A percentile compares a stretch with the other conserved stretches of the same genome.
phyloP scores from a whole-genome alignment of 1,139 yeast species.

The Hemisphaericaspora xylanilytica region DNA sequence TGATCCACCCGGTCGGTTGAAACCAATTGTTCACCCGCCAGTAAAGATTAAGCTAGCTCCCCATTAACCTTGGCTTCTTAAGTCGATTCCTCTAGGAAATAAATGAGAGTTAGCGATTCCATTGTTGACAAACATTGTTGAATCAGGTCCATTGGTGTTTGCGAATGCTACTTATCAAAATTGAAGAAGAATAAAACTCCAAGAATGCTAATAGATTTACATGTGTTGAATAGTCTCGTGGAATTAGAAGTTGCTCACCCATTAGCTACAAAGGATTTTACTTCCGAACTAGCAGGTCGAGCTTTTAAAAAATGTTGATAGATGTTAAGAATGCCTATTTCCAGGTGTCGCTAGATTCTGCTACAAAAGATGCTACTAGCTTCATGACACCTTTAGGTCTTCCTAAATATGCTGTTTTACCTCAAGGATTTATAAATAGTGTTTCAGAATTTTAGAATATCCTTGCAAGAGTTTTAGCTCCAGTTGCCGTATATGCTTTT shows the following conservation, averaged over 20 bases:
- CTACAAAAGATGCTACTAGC: constrained; percentile 1
- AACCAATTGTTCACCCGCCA: neutral
- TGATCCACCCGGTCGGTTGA: neutral
- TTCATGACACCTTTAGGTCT: constrained; percentile 1
- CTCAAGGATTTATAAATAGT: constrained; percentile 2
- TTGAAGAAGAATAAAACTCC: neutral
- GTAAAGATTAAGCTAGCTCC: neutral
- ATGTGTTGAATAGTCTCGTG: neutral
- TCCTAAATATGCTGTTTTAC: constrained; percentile 1
- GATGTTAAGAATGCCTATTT: constrained; percentile 3
- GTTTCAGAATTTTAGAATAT: neutral
- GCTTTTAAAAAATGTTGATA: neutral
- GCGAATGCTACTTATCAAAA: neutral
- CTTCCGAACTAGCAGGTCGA: neutral
- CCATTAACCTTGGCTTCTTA: constrained; percentile 1
- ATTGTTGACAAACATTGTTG: neutral
- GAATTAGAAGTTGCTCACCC: constrained; percentile 1
- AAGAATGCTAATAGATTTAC: neutral
- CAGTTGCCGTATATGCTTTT: neutral
- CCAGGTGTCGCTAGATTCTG: neutral
- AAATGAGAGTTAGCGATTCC: neutral
- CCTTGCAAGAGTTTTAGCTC: neutral
- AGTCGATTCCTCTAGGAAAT: neutral
- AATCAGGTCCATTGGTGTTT: neutral
- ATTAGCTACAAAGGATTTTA: neutral